Percentiles rank a stretch among this genome's conserved stretches.
phyloP scores from a whole-genome alignment of 441 rosid genomes.

The Lepidium campestre region DNA sequence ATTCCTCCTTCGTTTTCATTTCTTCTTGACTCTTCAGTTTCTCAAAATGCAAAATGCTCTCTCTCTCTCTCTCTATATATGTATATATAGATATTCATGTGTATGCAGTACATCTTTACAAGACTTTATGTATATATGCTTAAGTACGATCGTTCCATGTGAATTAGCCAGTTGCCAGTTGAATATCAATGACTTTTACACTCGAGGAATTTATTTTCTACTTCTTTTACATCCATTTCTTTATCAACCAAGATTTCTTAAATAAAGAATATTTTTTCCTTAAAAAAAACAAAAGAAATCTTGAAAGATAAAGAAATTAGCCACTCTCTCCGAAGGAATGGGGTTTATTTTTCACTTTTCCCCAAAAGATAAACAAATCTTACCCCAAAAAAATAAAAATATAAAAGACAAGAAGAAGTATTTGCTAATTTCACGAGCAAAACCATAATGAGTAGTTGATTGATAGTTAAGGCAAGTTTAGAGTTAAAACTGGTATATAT shows the following conservation, averaged over 20 bases:
- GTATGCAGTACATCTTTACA: too few species aligned
- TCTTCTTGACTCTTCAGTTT: slow-evolving; percentile 13
- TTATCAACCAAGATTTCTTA: too few species aligned
- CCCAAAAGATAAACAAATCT: slow-evolving; percentile 2
- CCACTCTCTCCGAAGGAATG: neutral
- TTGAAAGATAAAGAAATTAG: neutral
- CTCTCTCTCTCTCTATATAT: neutral
- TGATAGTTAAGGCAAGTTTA: neutral
- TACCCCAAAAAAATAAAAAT: neutral
- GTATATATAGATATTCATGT: too few species aligned
- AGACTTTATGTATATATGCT: too few species aligned
- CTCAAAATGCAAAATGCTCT: slow-evolving; percentile 9
- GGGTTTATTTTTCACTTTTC: neutral
- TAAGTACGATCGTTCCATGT: too few species aligned
- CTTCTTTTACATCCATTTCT: too few species aligned
- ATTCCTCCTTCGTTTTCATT: slow-evolving; percentile 8
- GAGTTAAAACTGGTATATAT: too few species aligned
- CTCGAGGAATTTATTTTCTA: too few species aligned
- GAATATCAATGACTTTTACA: too few species aligned
- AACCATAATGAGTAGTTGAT: neutral
- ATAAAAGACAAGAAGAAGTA: neutral
- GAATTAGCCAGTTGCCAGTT: too few species aligned
- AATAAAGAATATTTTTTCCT: too few species aligned
- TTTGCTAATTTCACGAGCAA: neutral
- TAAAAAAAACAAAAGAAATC: too few species aligned